Percentiles rank a stretch among this genome's conserved stretches.
phyloP scores from a whole-genome alignment of 441 rosid genomes.

The Adansonia madagascariensis region DNA sequence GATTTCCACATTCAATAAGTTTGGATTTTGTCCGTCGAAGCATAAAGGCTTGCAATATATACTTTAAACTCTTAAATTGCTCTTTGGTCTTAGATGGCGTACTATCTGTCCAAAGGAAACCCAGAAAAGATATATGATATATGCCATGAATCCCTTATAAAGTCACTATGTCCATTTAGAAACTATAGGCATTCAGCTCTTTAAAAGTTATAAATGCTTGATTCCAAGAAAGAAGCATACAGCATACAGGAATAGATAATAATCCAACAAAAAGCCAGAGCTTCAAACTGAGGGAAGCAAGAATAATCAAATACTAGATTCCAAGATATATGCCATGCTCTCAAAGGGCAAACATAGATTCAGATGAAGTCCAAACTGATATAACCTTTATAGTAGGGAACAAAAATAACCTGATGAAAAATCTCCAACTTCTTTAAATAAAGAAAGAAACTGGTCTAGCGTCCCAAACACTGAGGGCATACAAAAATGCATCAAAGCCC shows the following conservation, averaged over 20 bases:
- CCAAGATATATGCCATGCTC: not conserved
- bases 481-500: conserved; percentile 95
- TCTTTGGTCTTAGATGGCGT: conserved; percentile 47
- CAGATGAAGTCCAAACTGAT: conserved; percentile 23
- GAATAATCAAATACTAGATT: not conserved
- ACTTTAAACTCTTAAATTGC: conserved; percentile 58
- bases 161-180: not conserved
- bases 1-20: conserved; percentile 72
- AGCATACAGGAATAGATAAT: not conserved
- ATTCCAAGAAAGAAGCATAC: conserved; percentile 9
- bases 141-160: not conserved
- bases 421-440: conserved; percentile 69
- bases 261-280: conserved; percentile 7
- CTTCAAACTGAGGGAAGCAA: conserved; percentile 15
- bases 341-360: conserved; percentile 5
- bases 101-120: conserved; percentile 39
- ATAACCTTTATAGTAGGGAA: not conserved
- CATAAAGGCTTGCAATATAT: conserved; percentile 77
- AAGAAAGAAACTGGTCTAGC: conserved; percentile 65
- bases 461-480: conserved; percentile 87
- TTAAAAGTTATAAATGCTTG: not conserved
- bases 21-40: conserved; percentile 77
- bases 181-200: conserved; percentile 1
- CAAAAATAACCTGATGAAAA: conserved; percentile 49
- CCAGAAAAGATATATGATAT: conserved; percentile 1